phyloP scores from a whole-genome alignment of 1,284 basidiomycete species.

The Butyriboletus appendiculatus region DNA sequence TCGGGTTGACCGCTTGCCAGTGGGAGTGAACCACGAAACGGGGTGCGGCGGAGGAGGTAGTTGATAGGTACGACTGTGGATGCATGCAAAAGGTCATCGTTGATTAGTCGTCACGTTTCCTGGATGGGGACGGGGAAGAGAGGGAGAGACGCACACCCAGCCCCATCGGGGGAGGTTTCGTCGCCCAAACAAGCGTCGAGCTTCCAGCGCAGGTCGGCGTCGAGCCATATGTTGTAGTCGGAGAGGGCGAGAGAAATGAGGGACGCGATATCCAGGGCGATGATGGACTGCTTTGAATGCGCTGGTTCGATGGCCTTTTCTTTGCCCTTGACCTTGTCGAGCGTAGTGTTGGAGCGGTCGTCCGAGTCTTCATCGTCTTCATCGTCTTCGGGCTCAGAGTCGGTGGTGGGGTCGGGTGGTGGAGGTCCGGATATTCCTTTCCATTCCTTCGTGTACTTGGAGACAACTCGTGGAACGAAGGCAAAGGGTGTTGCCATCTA shows the following conservation, averaged over 20 bases:
- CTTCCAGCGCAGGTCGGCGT: conserved; percentile 51
- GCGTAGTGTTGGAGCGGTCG: not conserved
- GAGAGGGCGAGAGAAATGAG: conserved; percentile 62
- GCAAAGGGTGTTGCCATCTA: conserved; percentile 32
- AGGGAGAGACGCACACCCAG: conserved; percentile 45
- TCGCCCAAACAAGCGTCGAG: conserved; percentile 39
- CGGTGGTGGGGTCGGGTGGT: conserved; percentile 8
- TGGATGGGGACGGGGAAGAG: not conserved
- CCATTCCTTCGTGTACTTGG: conserved; percentile 27
- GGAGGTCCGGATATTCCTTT: conserved; percentile 13
- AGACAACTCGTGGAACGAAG: conserved; percentile 39
- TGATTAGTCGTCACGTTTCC: not conserved
- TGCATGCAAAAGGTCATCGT: not conserved
- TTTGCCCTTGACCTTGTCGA: conserved; percentile 22
- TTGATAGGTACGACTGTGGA: conserved; percentile 58
- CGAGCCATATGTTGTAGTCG: conserved; percentile 60
- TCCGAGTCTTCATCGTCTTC: conserved; percentile 6
- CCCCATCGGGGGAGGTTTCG: conserved; percentile 25
- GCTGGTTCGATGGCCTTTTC: conserved; percentile 16
- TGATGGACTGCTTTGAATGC: conserved; percentile 10
- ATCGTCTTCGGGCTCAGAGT: conserved; percentile 13
- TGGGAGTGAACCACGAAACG: conserved; percentile 30
- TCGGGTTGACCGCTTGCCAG: conserved; percentile 23
- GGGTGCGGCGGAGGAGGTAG: conserved; percentile 46
- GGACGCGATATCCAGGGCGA: conserved; percentile 47